A percentile compares a stretch with the other conserved stretches of the same genome.
Evolutionary conservation across 805 yeast species (phyloP).

Genomic region (Kuraishia borneana): DNA sequence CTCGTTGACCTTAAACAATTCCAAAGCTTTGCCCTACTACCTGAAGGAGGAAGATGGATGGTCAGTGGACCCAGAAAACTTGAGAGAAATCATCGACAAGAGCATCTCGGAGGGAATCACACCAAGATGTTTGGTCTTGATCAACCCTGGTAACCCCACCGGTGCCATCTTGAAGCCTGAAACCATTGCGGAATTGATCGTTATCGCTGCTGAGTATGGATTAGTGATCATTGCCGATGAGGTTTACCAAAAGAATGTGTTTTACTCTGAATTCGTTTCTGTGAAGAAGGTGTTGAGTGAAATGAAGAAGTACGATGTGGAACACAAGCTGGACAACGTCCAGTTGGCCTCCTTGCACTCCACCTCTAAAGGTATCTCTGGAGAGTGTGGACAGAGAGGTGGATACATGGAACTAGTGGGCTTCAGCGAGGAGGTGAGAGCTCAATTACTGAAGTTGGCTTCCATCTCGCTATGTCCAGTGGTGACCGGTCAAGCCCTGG

Average conservation of each 20-base stretch:
- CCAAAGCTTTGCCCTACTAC: constrained; percentile 79
- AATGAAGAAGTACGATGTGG: constrained; percentile 40
- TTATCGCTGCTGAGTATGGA: constrained; percentile 76
- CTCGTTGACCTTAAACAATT: constrained; percentile 72
- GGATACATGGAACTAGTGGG: constrained; percentile 95
- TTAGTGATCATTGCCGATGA: constrained; percentile 91
- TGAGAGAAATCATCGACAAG: constrained; percentile 40
- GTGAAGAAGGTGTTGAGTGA: constrained; percentile 70
- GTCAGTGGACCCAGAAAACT: constrained; percentile 67
- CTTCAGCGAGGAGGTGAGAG: constrained; percentile 57
- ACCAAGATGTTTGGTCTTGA: constrained; percentile 78
- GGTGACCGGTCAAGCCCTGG: constrained; percentile 87
- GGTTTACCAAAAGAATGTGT: constrained; percentile 92
- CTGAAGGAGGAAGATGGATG: constrained; percentile 73
- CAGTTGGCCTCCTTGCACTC: constrained; percentile 92
- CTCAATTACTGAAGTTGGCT: constrained; percentile 72
- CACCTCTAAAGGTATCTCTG: constrained; percentile 95
- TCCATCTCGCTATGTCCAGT: constrained; percentile 90
- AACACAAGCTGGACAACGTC: constrained; percentile 52
- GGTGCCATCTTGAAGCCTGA: constrained; percentile 67
- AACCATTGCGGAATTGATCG: constrained; percentile 60
- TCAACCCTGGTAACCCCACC: constrained; percentile 98
- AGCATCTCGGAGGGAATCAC: constrained; percentile 40
- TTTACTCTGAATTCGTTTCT: constrained; percentile 71
- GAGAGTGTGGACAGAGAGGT: constrained; percentile 99